Percentiles rank a stretch among this genome's conserved stretches.
Evolutionary conservation across 1,284 basidiomycete species (phyloP).

Genomic region (Ganoderma resinaceum): DNA sequence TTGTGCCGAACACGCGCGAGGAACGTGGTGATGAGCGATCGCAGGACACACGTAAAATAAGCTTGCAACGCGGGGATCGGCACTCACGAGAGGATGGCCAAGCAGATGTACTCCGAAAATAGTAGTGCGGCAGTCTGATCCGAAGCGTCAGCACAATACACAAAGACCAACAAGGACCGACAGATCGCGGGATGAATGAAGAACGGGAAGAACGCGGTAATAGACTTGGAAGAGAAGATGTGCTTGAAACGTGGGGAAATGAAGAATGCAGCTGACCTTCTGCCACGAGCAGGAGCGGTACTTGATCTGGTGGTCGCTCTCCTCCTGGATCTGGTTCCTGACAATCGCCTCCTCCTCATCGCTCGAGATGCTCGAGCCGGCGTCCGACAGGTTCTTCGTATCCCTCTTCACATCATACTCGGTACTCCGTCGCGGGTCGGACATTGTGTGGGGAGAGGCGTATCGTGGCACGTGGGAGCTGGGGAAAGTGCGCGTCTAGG

Average conservation of each 20-base stretch:
- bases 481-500: not conserved
- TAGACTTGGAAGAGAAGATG: not conserved
- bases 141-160: not conserved
- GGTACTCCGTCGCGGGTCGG: not conserved
- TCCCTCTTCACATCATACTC: constrained; percentile 4
- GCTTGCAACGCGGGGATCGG: not conserved
- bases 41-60: not conserved
- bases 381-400: not conserved
- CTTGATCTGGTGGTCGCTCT: constrained; percentile 47
- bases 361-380: not conserved
- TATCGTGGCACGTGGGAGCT: not conserved
- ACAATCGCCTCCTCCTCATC: constrained; percentile 3
- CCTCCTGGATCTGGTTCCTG: constrained; percentile 40
- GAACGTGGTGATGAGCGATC: not conserved
- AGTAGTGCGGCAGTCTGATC: constrained; percentile 51
- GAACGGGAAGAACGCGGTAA: not conserved
- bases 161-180: not conserved
- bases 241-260: not conserved
- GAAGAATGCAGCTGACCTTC: constrained; percentile 43
- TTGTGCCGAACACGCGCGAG: constrained; percentile 2
- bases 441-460: not conserved
- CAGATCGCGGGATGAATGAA: not conserved
- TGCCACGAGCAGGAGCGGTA: constrained; percentile 57
- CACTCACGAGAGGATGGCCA: constrained; percentile 54
- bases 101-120: constrained; percentile 58